Percentiles rank a stretch among this genome's conserved stretches.
These are phyloP conservation scores for Sphaerulina populicola DNA, from an alignment of 2,329 filamentous ascomycete genomes.

Conservation along the genomic window DNA sequence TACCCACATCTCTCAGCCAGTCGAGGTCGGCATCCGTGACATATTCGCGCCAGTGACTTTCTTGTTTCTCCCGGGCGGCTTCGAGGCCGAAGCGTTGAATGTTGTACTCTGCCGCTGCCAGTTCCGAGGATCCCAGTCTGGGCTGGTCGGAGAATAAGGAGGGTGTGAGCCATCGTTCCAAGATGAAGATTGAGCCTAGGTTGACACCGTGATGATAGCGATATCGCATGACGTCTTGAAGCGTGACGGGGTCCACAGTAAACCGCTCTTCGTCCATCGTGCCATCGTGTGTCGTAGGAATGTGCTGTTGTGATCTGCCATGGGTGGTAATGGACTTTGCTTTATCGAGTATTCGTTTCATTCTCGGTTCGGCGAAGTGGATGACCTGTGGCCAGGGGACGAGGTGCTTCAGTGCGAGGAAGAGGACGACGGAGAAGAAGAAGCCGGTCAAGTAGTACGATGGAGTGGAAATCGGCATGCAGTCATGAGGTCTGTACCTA, in stretches of 20 bases:
- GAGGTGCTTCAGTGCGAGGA: conserved; percentile 13
- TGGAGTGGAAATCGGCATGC: conserved; percentile 5
- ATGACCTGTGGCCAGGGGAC: background rate
- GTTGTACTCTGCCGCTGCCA: conserved; percentile 45
- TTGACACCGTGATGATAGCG: conserved; percentile 54
- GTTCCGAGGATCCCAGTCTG: conserved; percentile 39
- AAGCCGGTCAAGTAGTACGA: conserved; percentile 18
- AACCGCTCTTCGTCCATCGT: background rate
- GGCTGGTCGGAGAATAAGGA: conserved; percentile 44
- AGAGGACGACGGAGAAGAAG: conserved; percentile 17
- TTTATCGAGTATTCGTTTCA: conserved; percentile 36
- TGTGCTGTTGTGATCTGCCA: background rate
- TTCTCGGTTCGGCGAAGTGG: conserved; percentile 12
- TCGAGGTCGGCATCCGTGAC: conserved; percentile 46
- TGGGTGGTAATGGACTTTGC: conserved; percentile 23
- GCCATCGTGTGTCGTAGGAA: conserved; percentile 3
- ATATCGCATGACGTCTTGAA: conserved; percentile 44
- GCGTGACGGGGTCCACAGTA: conserved; percentile 34
- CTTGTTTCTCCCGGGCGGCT: conserved; percentile 44
- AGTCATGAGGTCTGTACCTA: no score
- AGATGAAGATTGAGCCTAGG: conserved; percentile 52
- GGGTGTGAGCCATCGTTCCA: conserved; percentile 50
- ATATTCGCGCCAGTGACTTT: conserved; percentile 47
- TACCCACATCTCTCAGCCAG: conserved; percentile 46
- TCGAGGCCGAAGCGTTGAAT: conserved; percentile 43